phyloP scores from a whole-genome alignment of 306 rosid species.

The Castanea crenata region DNA sequence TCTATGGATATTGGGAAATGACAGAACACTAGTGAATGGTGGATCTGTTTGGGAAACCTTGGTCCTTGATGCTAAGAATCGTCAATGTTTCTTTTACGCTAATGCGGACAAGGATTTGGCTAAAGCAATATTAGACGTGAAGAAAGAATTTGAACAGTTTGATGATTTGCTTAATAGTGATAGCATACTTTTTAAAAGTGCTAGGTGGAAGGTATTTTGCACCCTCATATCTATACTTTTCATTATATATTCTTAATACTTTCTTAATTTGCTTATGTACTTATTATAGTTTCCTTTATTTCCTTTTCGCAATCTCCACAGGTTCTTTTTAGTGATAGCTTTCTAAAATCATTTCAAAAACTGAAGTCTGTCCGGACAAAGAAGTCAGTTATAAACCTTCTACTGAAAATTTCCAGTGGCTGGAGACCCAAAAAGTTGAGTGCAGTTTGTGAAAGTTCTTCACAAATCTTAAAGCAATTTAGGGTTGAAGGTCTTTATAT shows the following conservation, averaged over 20 bases:
- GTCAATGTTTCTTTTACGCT: conserved; percentile 63
- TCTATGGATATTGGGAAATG: conserved; percentile 81
- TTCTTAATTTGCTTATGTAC: neutral
- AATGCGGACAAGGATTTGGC: conserved; percentile 58
- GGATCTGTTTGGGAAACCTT: conserved; percentile 59
- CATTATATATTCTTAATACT: neutral
- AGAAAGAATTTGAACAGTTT: conserved; percentile 54
- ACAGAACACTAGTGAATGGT: conserved; percentile 35
- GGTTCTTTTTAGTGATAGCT: conserved; percentile 68
- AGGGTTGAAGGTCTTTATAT: conserved; percentile 53
- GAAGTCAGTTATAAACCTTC: conserved; percentile 46
- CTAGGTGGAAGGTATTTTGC: conserved; percentile 67
- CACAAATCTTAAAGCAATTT: conserved; percentile 47
- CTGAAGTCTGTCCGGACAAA: conserved; percentile 26
- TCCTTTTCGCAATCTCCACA: conserved; percentile 9
- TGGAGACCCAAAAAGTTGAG: conserved; percentile 67
- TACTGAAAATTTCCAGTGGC: conserved; percentile 57
- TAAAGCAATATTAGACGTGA: conserved; percentile 52
- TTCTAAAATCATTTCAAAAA: conserved; percentile 65
- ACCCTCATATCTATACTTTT: neutral
- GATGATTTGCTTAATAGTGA: conserved; percentile 67
- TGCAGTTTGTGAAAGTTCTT: conserved; percentile 41
- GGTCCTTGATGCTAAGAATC: conserved; percentile 56
- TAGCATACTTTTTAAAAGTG: conserved; percentile 50
- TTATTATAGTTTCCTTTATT: neutral